Evolutionary conservation across 2,329 filamentous ascomycete genomes (phyloP), one percentile per base, ranked within the genome.

Genomic region (Fusarium clavum): DNA sequence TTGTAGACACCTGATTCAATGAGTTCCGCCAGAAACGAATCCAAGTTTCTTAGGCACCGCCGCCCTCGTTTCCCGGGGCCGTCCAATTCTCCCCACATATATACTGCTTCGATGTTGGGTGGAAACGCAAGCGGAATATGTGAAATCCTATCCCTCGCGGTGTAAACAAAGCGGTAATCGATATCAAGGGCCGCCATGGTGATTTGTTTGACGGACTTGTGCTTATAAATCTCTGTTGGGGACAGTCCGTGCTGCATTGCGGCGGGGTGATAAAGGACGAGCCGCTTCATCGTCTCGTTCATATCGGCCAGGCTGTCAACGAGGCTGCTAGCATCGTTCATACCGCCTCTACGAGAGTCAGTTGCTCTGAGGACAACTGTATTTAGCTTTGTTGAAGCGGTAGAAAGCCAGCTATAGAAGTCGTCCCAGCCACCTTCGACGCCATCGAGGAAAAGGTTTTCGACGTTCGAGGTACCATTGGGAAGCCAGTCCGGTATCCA

Each of bases 391-490:
- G n/a, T n/a, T n/a, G n/a, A n/a, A n/a, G n/a, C n/a, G n/a, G n/a
- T n/a, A n/a, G n/a, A n/a, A n/a, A n/a, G n/a, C 13, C 2, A 73
- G 20, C 20, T 20, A 20, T 20, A 20, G 20, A 20, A 22, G 0
- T 56, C 2, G 2, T 3, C 16, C 10, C 8, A 32, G 10, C 27
- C n/a, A 1, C 34, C 2, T 20, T 72, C 56, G 8, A 18, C 22
- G 6, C 27, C 2, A 22, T 72, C 69, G 3, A 72, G 51, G 4
- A 64, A 72, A 0, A 72, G 18, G 6, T 34, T 51, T n/a, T 64
- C 45, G 2, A 72, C 20, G 4, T 47, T 59, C 3, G 68, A 73
- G 7, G 43, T 61, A 5, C 8, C 1, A 3, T 2, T 0, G 12
- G 67, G 70, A 4, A 70, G 57, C 4, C 22, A 14, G 3, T 32